Evolutionary conservation across 2,329 filamentous ascomycete genomes (phyloP).

Genomic region (Fusarium setosum): DNA sequence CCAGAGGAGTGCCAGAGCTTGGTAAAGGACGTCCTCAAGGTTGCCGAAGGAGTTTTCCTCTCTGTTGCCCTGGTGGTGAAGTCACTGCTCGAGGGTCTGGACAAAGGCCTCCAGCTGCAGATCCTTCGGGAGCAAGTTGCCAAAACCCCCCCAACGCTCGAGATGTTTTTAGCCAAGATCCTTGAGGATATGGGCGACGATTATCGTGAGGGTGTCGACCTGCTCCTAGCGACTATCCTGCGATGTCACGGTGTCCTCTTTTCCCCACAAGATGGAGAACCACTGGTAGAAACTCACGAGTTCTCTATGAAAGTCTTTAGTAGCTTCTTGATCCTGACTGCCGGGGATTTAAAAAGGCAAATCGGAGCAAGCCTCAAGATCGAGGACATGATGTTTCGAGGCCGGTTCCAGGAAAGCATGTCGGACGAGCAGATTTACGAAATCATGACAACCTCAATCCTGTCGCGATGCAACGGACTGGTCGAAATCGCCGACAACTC

Average conservation of each 20-base stretch:
- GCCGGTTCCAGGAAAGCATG: neutral
- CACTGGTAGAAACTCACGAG: neutral
- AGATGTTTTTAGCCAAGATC: neutral
- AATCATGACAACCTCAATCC: neutral
- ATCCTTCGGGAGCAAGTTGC: neutral
- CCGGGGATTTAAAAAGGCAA: neutral
- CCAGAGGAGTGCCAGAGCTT: neutral
- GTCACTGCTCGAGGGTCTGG: neutral
- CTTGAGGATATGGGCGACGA: neutral
- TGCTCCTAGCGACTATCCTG: neutral
- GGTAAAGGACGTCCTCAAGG: neutral
- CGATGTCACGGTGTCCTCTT: neutral
- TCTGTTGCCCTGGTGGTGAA: neutral
- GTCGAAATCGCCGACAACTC: neutral
- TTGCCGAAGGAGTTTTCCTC: neutral
- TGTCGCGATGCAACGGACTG: neutral
- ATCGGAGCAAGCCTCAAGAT: neutral
- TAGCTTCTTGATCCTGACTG: neutral
- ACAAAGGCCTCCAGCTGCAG: neutral
- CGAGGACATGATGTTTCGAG: neutral
- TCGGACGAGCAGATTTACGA: neutral
- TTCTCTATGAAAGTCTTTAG: neutral
- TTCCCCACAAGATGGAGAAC: neutral
- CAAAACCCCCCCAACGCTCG: neutral
- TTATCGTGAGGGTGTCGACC: neutral